phyloP scores from a whole-genome alignment of 306 rosid genomes.

The Lupinus albus region DNA sequence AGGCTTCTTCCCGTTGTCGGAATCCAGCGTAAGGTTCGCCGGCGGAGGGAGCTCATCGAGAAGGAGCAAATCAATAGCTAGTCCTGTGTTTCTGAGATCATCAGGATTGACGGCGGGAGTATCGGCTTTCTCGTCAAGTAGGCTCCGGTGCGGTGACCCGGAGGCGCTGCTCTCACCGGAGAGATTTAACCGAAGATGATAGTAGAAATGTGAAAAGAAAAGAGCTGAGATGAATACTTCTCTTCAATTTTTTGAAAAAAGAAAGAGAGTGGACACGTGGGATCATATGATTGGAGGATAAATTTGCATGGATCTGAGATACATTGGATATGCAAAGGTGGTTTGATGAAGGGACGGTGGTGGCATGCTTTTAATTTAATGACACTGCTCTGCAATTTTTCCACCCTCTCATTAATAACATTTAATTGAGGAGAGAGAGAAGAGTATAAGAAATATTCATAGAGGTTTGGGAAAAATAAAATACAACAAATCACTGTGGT shows the following conservation, averaged over 20 bases:
- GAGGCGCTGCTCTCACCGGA: slow-evolving; percentile 97
- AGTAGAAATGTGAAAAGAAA: neutral
- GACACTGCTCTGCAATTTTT: slow-evolving; percentile 50
- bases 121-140: slow-evolving; percentile 76
- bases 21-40: slow-evolving; percentile 76
- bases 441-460: neutral
- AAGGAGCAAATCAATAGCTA: slow-evolving; percentile 81
- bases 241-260: neutral
- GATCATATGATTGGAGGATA: slow-evolving; percentile 11
- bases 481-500: too few relatives aligned
- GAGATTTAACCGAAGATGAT: slow-evolving; percentile 68
- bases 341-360: slow-evolving; percentile 28
- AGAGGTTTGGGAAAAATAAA: neutral
- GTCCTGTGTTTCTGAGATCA: slow-evolving; percentile 81
- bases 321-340: too few relatives aligned
- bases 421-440: slow-evolving; percentile 35
- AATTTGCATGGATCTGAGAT: slow-evolving; percentile 3
- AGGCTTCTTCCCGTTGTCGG: slow-evolving; percentile 78
- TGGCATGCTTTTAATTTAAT: slow-evolving; percentile 51
- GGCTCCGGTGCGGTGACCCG: slow-evolving; percentile 91
- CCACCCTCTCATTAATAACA: slow-evolving; percentile 52
- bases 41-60: slow-evolving; percentile 72
- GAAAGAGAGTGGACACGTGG: slow-evolving; percentile 65
- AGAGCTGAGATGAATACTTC: neutral
- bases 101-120: slow-evolving; percentile 49